These are phyloP conservation scores for Papiliotrema fonsecae DNA, from an alignment of 1,284 basidiomycete genomes.

Conservation along the genomic window DNA sequence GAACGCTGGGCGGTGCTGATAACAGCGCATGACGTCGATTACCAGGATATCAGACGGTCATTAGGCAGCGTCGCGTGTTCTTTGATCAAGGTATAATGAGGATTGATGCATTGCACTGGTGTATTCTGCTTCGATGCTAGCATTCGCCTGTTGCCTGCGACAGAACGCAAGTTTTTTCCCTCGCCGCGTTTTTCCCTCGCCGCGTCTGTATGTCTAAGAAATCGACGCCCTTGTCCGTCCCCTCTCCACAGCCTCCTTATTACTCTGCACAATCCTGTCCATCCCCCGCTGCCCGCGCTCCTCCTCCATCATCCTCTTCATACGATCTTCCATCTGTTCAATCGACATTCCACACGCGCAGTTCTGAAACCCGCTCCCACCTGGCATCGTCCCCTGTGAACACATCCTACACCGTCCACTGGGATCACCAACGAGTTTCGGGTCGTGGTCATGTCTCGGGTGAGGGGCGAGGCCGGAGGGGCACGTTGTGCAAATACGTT, in stretches of 20 bases:
- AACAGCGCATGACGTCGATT: conserved; percentile 91
- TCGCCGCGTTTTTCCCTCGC: no score
- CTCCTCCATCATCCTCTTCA: conserved; percentile 12
- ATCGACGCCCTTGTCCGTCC: conserved; percentile 2
- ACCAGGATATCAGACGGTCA: conserved; percentile 83
- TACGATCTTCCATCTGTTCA: conserved; percentile 28
- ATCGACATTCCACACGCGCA: conserved; percentile 32
- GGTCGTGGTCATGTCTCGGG: conserved; percentile 5
- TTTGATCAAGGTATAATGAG: conserved; percentile 38
- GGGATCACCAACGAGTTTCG: conserved; percentile 6
- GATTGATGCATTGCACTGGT: no score
- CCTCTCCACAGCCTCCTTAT: conserved; percentile 6
- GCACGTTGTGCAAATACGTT: conserved; percentile 2
- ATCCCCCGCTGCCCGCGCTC: neutral
- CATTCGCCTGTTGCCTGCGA: no score
- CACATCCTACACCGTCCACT: conserved; percentile 9
- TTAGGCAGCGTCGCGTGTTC: conserved; percentile 72
- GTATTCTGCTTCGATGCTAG: no score
- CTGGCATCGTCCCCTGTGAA: conserved; percentile 3
- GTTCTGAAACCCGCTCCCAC: conserved; percentile 13
- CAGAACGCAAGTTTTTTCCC: no score
- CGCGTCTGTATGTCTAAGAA: no score
- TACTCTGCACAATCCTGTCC: neutral
- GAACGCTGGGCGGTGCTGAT: neutral
- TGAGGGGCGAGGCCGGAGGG: conserved; percentile 3